Conservation (phyloP, 73 alveolate genomes). For the Tetrahymena borealis region DNA sequence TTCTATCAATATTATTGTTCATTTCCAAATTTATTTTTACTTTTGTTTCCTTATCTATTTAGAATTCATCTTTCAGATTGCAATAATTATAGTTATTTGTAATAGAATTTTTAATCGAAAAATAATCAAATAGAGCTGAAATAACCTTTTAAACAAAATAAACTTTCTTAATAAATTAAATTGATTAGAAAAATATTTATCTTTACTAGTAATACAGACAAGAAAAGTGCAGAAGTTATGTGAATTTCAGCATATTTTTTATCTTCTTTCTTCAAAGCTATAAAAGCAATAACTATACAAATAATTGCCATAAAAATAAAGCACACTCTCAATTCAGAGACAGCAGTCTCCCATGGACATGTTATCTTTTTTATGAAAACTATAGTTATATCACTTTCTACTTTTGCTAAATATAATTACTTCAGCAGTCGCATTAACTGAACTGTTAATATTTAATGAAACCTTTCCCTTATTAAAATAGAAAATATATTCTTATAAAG, state of each 20-base stretch:
- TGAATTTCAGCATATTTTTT: constrained; percentile 38
- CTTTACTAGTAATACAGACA: constrained; percentile 11
- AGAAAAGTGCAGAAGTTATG: constrained; percentile 1
- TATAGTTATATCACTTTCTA: neutral
- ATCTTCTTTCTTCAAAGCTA: constrained; percentile 12
- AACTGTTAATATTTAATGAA: too few relatives aligned
- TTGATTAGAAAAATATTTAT: too few relatives aligned
- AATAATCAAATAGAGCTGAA: constrained; percentile 28
- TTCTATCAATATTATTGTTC: too few relatives aligned
- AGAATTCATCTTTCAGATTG: constrained; percentile 38
- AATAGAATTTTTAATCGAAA: constrained; percentile 29
- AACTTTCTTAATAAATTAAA: too few relatives aligned
- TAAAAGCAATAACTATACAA: constrained; percentile 14
- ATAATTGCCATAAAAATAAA: constrained; percentile 13
- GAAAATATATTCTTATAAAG: constrained; percentile 37
- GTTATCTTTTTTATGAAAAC: neutral
- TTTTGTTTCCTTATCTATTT: constrained; percentile 26
- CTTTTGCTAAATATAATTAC: too few relatives aligned
- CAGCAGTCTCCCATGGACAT: constrained; percentile 52
- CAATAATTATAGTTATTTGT: constrained; percentile 36
- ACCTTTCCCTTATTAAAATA: too few relatives aligned
- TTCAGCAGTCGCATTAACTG: too few relatives aligned
- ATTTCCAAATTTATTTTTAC: too few relatives aligned
- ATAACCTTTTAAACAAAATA: constrained; percentile 6
- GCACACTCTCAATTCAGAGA: constrained; percentile 49